phyloP scores from a whole-genome alignment of 2,329 filamentous ascomycete genomes.

The Colletotrichum cuscutae region DNA sequence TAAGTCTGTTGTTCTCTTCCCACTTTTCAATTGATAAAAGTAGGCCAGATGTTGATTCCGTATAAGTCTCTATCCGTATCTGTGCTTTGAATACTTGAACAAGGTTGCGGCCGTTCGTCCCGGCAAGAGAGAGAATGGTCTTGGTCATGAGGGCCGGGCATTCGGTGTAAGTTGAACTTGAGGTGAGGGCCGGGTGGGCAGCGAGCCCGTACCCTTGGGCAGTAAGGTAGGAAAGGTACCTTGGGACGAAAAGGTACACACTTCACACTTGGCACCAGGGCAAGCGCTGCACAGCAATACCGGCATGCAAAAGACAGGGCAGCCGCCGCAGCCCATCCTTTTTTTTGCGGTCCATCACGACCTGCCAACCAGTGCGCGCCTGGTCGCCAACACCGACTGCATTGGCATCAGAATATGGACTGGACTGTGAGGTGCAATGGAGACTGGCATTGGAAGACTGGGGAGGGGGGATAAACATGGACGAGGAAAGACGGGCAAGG shows the following conservation, averaged over 20 bases:
- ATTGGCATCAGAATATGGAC: not conserved
- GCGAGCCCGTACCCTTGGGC: not conserved
- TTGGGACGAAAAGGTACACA: not conserved
- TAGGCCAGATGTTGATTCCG: not conserved
- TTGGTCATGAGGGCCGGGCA: not conserved
- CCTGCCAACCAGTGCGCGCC: not conserved
- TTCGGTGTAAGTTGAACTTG: not conserved
- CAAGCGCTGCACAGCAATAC: not conserved
- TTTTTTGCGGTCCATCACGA: not conserved
- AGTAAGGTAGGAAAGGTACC: slow-evolving; percentile 8
- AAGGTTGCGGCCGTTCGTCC: not conserved
- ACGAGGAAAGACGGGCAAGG: not conserved
- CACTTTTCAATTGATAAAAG: not conserved
- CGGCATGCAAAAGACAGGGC: not conserved
- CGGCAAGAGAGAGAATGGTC: not conserved
- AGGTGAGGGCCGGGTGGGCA: not conserved
- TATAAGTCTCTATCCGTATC: not conserved
- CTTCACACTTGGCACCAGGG: not conserved
- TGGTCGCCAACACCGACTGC: not conserved
- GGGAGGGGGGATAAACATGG: not conserved
- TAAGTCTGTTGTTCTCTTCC: not conserved
- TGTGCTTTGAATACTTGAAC: not conserved
- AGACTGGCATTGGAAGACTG: not conserved
- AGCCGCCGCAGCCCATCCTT: not conserved
- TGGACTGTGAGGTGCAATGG: too few relatives aligned